Base-by-base conservation (phyloP, 176 grass and related monocot genomes). In the Oryza brachyantha region DNA sequence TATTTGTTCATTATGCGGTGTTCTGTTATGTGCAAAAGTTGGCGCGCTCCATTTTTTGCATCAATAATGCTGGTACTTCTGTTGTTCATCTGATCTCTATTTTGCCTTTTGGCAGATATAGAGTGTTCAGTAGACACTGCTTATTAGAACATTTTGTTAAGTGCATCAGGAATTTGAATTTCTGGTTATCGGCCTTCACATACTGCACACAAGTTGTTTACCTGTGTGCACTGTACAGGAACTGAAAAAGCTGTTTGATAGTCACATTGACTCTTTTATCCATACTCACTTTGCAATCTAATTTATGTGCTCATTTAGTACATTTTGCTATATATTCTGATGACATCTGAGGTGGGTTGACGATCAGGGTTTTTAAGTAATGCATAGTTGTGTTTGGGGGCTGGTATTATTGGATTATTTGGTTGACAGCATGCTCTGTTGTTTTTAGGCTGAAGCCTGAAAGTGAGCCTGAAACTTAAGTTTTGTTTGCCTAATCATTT, bases 101-200 rank as follows among this genome's bases (percentile, higher is more conserved):
- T 66, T 46, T 60, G 29, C 39, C 68, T 37, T 80, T 61, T 32
- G 12, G 50, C 31, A 80, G 32, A 55, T 31, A 16, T 43, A n/a
- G 3, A 4, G 10, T 43, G n/a, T 70, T 62, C 36, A 59, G 8
- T 46, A n/a, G 7, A n/a, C 2, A 35, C 2, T 28, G n/a, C 26
- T 74, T 74, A 16, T 14, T 29, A 45, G 22, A 61, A 16, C 21
- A 6, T 17, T 69, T 75, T 62, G 29, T 26, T 58, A 70, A 37
- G 5, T 75, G 63, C 31, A 68, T 86, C 32, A 10, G 64, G 13
- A 63, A 40, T 52, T 40, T 81, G 41, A 39, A 70, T 7, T 19
- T 29, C 16, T 48, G 48, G 25, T 16, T 5, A 32, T 69, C n/a
- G 12, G 35, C 46, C 43, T 28, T 22, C 6, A n/a, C 19, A 55